Evolutionary conservation across 768 basidiomycete species (phyloP).

Genomic region (Nevesoporus exiguus): DNA sequence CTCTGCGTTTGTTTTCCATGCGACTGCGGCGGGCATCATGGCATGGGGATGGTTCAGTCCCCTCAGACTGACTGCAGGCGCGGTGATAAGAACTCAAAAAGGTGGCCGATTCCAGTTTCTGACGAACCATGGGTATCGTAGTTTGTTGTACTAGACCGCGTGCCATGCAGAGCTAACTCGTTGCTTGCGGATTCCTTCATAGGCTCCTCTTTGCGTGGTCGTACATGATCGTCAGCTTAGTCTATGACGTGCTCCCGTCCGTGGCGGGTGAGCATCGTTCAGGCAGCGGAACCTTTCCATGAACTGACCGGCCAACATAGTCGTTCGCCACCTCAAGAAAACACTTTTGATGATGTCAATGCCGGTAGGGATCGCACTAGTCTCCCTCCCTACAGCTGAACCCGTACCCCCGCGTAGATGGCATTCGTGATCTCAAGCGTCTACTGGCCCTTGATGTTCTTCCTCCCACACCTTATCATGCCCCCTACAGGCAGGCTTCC

Average conservation of each 20-base stretch:
- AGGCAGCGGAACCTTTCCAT: background rate
- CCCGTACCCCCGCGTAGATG: conserved; percentile 27
- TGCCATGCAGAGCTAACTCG: background rate
- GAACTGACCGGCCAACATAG: background rate
- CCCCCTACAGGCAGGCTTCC: conserved; percentile 32
- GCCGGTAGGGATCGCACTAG: conserved; percentile 43
- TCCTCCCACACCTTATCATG: conserved; percentile 32
- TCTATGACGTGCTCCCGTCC: conserved; percentile 40
- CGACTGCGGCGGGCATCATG: conserved; percentile 32
- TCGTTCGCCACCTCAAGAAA: conserved; percentile 47
- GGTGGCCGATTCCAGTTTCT: conserved; percentile 72
- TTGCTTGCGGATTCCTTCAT: background rate
- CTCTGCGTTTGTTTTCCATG: conserved; percentile 30
- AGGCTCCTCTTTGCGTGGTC: conserved; percentile 36
- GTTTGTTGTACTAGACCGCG: too few relatives aligned
- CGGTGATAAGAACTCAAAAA: conserved; percentile 42
- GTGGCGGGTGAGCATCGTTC: conserved; percentile 29
- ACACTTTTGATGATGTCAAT: conserved; percentile 59
- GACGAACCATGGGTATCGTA: conserved; percentile 65
- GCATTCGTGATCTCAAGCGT: conserved; percentile 50
- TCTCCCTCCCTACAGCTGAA: background rate
- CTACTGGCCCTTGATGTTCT: conserved; percentile 64
- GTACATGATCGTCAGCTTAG: conserved; percentile 39
- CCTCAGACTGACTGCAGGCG: background rate
- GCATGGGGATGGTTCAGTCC: conserved; percentile 34